Percentiles rank a stretch among this genome's conserved stretches.
phyloP scores from a whole-genome alignment of 202 grass and related monocot species.

The Schoenoplectus triqueter region DNA sequence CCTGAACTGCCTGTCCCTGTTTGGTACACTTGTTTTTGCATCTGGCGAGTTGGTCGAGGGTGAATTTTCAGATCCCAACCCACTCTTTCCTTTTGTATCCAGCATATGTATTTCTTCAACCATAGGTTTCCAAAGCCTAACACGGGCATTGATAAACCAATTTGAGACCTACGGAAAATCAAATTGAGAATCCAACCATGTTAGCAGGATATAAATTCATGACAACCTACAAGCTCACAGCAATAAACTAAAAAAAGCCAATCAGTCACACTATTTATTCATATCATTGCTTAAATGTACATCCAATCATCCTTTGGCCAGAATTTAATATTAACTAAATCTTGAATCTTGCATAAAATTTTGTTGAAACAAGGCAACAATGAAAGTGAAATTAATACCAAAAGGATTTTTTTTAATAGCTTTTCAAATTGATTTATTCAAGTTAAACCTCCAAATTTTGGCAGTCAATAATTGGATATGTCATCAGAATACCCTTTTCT shows the following conservation, averaged over 20 bases:
- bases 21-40: not conserved
- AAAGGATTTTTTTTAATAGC: not conserved
- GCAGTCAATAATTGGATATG: not conserved
- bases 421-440: not conserved
- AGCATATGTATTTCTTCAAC: slow-evolving; percentile 71
- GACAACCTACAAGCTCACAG: not conserved
- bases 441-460: not conserved
- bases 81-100: slow-evolving; percentile 47
- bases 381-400: not conserved
- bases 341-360: too few species aligned
- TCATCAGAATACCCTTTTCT: not conserved
- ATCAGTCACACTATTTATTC: too few species aligned
- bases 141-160: slow-evolving; percentile 67
- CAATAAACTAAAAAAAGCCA: not conserved
- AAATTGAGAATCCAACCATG: not conserved
- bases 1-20: not conserved
- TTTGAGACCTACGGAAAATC: slow-evolving; percentile 55
- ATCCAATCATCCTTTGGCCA: too few species aligned
- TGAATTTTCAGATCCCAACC: slow-evolving; percentile 31
- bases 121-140: slow-evolving; percentile 70
- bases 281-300: too few species aligned
- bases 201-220: not conserved
- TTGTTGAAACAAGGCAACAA: not conserved
- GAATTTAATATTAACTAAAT: too few species aligned
- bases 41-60: not conserved